Base-by-base conservation (phyloP, 139 green algal genomes). In the Micractinium sp. region DNA sequence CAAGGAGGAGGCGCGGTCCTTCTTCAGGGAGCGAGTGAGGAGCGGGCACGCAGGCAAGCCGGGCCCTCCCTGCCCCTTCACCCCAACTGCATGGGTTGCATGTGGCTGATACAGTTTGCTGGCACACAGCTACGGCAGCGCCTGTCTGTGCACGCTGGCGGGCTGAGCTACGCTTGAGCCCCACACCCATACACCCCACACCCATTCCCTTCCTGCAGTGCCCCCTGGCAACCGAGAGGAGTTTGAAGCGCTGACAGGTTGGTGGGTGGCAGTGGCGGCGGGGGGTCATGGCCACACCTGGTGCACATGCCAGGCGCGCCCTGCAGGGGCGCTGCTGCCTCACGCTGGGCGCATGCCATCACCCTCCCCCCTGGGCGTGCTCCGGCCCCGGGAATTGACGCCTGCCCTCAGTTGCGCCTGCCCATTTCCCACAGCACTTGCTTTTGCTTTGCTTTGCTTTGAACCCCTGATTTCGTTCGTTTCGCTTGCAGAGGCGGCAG, bases 161-260 rank as follows among this genome's bases (percentile, higher is more conserved):
- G 27, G 14, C 27, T 33, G 69, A 35, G 69, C 27, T 16, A 76
- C 19, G 27, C 20, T 23, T 71, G 63, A 25, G 63, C 63, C 13
- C 63, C 14, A 27, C 63, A 71, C 63, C 9, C 14, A 27, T 53
- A 74, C 25, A 0, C 79, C 14, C 39, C 81, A 74, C 25, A 0
- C 79, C 47, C 41, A 47, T 71, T 13, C 4, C 73, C 73, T 39
- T 47, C n/a, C n/a, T 79, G 73, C 84, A 69, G 84, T 88, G 67
- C 85, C 85, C 1, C 71, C 85, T 3, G 85, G 85, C 71, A 82
- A 82, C 47, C 22, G 33, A 3, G 27, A 31, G 1, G 83, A 79
- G 83, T 87, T 87, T 41, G 7, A n/a, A n/a, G 66, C 41, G 31
- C 38, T 87, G 83, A 87, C 83, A 16, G 81, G 81, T 86, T 38